These are phyloP conservation scores for Phytophthora sansomeana DNA, from an alignment of 352 stramenopile genomes.

Conservation along the genomic window DNA sequence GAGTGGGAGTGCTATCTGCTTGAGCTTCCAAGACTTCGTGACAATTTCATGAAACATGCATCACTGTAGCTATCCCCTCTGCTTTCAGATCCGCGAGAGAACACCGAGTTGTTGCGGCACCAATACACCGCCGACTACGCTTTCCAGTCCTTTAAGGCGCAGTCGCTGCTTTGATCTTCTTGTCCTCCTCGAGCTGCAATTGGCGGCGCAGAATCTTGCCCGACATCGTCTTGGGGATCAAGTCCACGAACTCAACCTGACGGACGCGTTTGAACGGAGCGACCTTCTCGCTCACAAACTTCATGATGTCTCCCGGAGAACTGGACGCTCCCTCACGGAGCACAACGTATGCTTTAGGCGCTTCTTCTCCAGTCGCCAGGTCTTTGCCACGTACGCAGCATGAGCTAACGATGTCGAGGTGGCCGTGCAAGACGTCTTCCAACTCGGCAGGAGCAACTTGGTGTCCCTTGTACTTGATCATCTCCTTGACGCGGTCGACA, in stretches of 20 bases:
- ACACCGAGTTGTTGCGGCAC: neutral
- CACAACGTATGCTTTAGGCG: conserved; percentile 93
- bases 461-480: conserved; percentile 96
- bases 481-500: conserved; percentile 93
- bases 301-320: conserved; percentile 74
- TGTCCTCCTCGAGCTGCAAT: conserved; percentile 51
- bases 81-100: neutral
- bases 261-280: conserved; percentile 87
- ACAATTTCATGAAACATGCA: too few relatives aligned
- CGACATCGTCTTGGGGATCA: conserved; percentile 88
- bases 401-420: conserved; percentile 78
- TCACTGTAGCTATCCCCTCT: too few relatives aligned
- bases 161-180: conserved; percentile 26
- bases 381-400: conserved; percentile 73
- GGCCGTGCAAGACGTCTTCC: conserved; percentile 87
- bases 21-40: too few relatives aligned
- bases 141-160: conserved; percentile 21
- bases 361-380: conserved; percentile 76
- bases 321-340: conserved; percentile 49
- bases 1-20: too few relatives aligned
- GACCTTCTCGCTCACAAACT: conserved; percentile 84
- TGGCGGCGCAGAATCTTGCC: conserved; percentile 93
- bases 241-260: conserved; percentile 86
- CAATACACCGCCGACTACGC: too few relatives aligned
- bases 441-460: conserved; percentile 93